Evolutionary conservation across 2,329 filamentous ascomycete species (phyloP).

Genomic region (Diaporthe humulicola): DNA sequence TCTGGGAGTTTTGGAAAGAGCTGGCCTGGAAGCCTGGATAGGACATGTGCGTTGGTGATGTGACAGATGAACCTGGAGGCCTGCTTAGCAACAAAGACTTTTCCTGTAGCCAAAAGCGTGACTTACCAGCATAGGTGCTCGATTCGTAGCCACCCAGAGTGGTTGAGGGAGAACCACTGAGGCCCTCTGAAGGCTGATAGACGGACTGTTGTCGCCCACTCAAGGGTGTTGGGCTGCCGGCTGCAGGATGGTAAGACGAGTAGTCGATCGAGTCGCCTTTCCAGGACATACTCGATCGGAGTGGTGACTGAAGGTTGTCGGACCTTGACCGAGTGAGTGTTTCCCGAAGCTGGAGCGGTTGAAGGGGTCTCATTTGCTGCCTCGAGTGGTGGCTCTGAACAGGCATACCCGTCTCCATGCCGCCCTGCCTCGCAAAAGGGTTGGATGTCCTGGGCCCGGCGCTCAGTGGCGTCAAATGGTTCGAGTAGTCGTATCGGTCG

Average conservation of each 20-base stretch:
- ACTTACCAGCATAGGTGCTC: slow-evolving; percentile 65
- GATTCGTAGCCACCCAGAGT: slow-evolving; percentile 64
- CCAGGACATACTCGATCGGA: slow-evolving; percentile 73
- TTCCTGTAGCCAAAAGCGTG: no score
- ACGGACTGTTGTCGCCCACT: slow-evolving; percentile 61
- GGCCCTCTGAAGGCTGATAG: slow-evolving; percentile 62
- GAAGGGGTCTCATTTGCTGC: slow-evolving; percentile 64
- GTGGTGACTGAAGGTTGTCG: slow-evolving; percentile 70
- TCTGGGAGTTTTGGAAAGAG: slow-evolving; percentile 58
- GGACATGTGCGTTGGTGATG: slow-evolving; percentile 63
- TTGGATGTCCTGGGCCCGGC: slow-evolving; percentile 64
- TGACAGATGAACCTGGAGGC: slow-evolving; percentile 58
- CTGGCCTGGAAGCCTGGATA: slow-evolving; percentile 60
- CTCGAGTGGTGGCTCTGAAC: slow-evolving; percentile 58
- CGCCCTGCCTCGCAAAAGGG: slow-evolving; percentile 65
- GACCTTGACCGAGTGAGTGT: slow-evolving; percentile 69
- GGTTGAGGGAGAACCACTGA: slow-evolving; percentile 54
- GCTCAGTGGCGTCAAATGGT: slow-evolving; percentile 62
- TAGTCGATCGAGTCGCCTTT: slow-evolving; percentile 73
- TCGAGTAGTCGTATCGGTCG: slow-evolving; percentile 67
- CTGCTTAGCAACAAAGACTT: slow-evolving; percentile 34
- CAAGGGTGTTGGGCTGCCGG: slow-evolving; percentile 58
- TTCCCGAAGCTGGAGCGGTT: slow-evolving; percentile 71
- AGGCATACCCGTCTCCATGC: slow-evolving; percentile 60
- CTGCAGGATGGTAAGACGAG: slow-evolving; percentile 60